phyloP scores from a whole-genome alignment of 1,284 basidiomycete species.

The Schizophyllum amplum region DNA sequence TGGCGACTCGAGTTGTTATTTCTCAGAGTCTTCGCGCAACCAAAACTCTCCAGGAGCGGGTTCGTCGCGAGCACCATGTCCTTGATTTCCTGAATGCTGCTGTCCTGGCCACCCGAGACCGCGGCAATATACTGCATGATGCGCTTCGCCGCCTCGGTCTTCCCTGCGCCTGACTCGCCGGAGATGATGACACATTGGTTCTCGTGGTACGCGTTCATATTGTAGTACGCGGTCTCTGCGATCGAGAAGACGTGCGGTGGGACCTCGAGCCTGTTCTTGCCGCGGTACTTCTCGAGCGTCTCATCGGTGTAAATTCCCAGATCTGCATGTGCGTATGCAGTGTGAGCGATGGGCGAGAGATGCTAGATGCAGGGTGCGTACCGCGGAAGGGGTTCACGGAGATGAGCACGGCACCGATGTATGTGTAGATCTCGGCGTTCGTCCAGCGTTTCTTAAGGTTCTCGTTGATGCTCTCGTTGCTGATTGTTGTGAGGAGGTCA shows the following conservation, averaged over 20 bases:
- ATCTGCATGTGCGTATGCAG: constrained; percentile 44
- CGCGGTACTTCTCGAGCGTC: constrained; percentile 79
- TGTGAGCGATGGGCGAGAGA: neutral
- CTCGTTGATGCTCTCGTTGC: constrained; percentile 97
- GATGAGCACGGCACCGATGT: constrained; percentile 95
- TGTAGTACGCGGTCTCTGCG: constrained; percentile 96
- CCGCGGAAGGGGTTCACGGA: constrained; percentile 98
- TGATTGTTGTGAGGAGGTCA: constrained; percentile 98
- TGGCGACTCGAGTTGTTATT: constrained; percentile 99
- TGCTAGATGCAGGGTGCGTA: constrained; percentile 27
- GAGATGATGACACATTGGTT: constrained; percentile 99
- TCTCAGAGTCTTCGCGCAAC: constrained; percentile 96
- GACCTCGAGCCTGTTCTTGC: constrained; percentile 98
- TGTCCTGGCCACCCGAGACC: constrained; percentile 81
- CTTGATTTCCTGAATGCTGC: constrained; percentile 93
- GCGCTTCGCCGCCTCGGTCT: constrained; percentile 95
- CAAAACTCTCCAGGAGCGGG: constrained; percentile 95
- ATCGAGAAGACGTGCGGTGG: constrained; percentile 98
- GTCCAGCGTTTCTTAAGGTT: constrained; percentile 96
- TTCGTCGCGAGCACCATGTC: constrained; percentile 99
- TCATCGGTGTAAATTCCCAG: constrained; percentile 97
- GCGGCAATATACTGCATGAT: constrained; percentile 99
- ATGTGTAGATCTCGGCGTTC: constrained; percentile 97
- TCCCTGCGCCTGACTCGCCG: constrained; percentile 95
- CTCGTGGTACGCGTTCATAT: constrained; percentile 99